A percentile compares a stretch with the other conserved stretches of the same genome.
These are phyloP conservation scores for Exutisphaerella laricina DNA, from an alignment of 2,329 filamentous ascomycete genomes.

Conservation along the genomic window DNA sequence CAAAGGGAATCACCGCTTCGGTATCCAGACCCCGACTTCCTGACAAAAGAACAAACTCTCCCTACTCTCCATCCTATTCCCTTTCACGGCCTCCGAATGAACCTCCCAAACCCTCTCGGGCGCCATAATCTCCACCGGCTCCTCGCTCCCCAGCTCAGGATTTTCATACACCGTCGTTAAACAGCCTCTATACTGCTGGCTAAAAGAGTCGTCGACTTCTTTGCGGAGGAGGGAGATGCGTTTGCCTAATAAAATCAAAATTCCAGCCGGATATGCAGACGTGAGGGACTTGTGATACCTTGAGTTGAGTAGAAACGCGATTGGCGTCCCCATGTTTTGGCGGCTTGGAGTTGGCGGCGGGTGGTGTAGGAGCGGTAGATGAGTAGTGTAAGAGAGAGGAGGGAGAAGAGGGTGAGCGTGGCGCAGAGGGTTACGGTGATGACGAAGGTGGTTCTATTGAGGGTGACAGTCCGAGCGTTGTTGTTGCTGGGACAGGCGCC, in stretches of 20 bases:
- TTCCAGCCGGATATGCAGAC: background rate
- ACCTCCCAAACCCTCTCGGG: slow-evolving; percentile 24
- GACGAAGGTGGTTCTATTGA: slow-evolving; percentile 26
- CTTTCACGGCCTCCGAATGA: slow-evolving; percentile 11
- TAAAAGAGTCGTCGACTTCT: slow-evolving; percentile 25
- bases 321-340: slow-evolving; percentile 23
- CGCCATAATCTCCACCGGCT: slow-evolving; percentile 24
- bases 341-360: slow-evolving; percentile 13
- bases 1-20: slow-evolving; percentile 19
- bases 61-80: slow-evolving; percentile 6
- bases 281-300: background rate
- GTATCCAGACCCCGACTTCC: slow-evolving; percentile 23
- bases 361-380: slow-evolving; percentile 19
- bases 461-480: slow-evolving; percentile 20
- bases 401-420: slow-evolving; percentile 20
- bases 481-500: slow-evolving; percentile 19
- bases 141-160: slow-evolving; percentile 24
- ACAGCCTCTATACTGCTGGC: slow-evolving; percentile 22
- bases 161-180: slow-evolving; percentile 24
- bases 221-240: no score
- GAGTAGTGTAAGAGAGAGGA: slow-evolving; percentile 18
- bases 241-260: no score
- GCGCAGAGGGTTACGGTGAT: slow-evolving; percentile 20
- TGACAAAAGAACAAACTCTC: slow-evolving; percentile 28
- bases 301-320: slow-evolving; percentile 12